phyloP scores from a whole-genome alignment of 2,329 filamentous ascomycete genomes.

The Penicillium sp. region DNA sequence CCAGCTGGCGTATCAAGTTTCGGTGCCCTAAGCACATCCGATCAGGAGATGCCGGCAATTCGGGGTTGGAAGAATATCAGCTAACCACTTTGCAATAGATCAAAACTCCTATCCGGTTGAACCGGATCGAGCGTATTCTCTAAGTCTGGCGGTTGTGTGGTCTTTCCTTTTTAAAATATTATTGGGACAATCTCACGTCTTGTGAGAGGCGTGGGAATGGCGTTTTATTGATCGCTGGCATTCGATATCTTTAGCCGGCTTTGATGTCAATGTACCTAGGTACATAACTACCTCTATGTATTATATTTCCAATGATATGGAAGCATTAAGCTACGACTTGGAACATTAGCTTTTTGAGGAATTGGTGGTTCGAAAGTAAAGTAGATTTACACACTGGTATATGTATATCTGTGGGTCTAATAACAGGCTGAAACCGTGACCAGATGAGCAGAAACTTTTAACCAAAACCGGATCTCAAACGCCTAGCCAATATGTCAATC shows the following conservation, averaged over 20 bases:
- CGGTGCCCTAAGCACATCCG: neutral
- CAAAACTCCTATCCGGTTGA: constrained; percentile 55
- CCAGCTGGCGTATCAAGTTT: neutral
- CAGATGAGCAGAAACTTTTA: constrained; percentile 26
- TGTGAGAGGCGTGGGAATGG: constrained; percentile 24
- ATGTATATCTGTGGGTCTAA: constrained; percentile 3
- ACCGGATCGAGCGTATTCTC: constrained; percentile 52
- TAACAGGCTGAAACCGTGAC: constrained; percentile 4
- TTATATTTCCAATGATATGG: constrained; percentile 17
- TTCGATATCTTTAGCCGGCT: constrained; percentile 10
- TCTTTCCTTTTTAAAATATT: constrained; percentile 14
- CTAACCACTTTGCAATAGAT: constrained; percentile 43
- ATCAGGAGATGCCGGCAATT: neutral
- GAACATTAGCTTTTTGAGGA: neutral
- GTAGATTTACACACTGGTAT: neutral
- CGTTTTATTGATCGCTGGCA: constrained; percentile 24
- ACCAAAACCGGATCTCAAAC: constrained; percentile 29
- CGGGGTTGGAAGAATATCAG: neutral
- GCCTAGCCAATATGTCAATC: constrained; percentile 28
- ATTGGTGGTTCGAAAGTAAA: neutral
- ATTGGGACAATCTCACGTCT: constrained; percentile 20
- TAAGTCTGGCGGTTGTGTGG: constrained; percentile 15
- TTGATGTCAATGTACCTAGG: constrained; percentile 18
- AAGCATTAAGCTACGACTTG: neutral
- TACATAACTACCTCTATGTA: constrained; percentile 11